Base-by-base conservation (phyloP, 306 rosid genomes). In the Quillaja saponaria region DNA sequence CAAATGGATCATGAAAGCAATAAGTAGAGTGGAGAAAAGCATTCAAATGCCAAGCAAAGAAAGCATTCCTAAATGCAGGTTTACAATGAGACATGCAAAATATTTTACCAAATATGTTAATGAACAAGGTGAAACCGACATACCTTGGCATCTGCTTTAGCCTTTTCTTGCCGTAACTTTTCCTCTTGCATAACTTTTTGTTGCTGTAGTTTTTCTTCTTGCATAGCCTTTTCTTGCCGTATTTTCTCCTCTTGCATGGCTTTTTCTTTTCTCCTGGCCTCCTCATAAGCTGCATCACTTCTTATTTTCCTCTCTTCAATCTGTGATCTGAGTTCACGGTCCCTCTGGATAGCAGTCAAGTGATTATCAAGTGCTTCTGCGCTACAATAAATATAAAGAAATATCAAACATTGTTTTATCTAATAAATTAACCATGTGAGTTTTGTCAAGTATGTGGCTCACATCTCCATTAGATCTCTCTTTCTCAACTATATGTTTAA, bases 291-390 rank as follows among this genome's bases (percentile, higher is more conserved):
- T 28, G 97, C 97, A 62, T 90, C 96, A 78, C 37, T 81, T 81
- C 88, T 82, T 72, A 88, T 84, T 79, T 84, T 88, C 71, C 90
- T 80, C 81, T 91, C 97, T 82, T 86, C 97, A 71, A 82, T 88
- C 71, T 88, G 96, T 51, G 97, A 88, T 82, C 53, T 84, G 64
- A 68, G 83, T 71, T 91, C 97, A 70, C 78, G 96, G 28, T 86
- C 85, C 42, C 74, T 81, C 65, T 88, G 97, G 79, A 91, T 82
- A 68, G 79, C 86, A 63, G 90, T 86, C 84, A 91, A 79, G 76
- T 91, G 95, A 84, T 75, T 84, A 79, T 91, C 95, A 71, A 91
- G 90, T 57, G 77, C 92, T 77, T 86, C 95, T 18, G 97, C 97
- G 50, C 97, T 91, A 58, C 76, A 82, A 41, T 56, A 37, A 37